phyloP scores from a whole-genome alignment of 2,329 filamentous ascomycete species.

The Fusarium guadeloupense region DNA sequence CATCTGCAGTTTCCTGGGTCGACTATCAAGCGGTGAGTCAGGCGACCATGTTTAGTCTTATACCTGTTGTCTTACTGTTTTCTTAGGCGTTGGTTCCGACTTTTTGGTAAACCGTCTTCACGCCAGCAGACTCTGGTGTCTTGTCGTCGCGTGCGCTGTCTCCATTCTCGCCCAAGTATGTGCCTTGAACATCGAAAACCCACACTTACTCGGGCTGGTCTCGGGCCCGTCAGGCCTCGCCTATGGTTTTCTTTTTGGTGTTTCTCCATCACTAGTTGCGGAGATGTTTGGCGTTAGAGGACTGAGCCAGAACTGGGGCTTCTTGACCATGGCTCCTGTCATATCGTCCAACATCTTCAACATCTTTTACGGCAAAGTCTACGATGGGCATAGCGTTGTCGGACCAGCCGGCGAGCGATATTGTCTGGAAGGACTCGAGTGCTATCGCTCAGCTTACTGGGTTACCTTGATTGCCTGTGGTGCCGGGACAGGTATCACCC shows the following conservation, averaged over 20 bases:
- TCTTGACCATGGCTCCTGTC: slow-evolving; percentile 90
- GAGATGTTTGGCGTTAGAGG: slow-evolving; percentile 92
- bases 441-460: slow-evolving; percentile 83
- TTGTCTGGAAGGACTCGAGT: slow-evolving; percentile 80
- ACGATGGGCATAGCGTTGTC: slow-evolving; percentile 80
- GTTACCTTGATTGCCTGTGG: slow-evolving; percentile 79
- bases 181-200: slow-evolving; percentile 79
- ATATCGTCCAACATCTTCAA: slow-evolving; percentile 93
- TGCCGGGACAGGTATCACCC: slow-evolving; percentile 72
- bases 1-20: slow-evolving; percentile 83
- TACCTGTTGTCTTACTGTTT: slow-evolving; percentile 21
- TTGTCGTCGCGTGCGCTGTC: slow-evolving; percentile 78
- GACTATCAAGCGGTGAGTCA: slow-evolving; percentile 75
- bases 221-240: slow-evolving; percentile 86
- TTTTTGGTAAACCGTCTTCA: slow-evolving; percentile 83
- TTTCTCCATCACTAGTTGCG: slow-evolving; percentile 88
- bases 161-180: slow-evolving; percentile 83
- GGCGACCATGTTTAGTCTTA: background rate
- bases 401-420: slow-evolving; percentile 74
- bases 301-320: slow-evolving; percentile 94
- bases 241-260: slow-evolving; percentile 94
- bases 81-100: slow-evolving; percentile 84
- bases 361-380: slow-evolving; percentile 84
- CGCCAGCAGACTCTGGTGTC: slow-evolving; percentile 89
- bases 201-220: slow-evolving; percentile 78